Conservation (phyloP, 2,329 filamentous ascomycete species). For the Phyllachora maydis region DNA sequence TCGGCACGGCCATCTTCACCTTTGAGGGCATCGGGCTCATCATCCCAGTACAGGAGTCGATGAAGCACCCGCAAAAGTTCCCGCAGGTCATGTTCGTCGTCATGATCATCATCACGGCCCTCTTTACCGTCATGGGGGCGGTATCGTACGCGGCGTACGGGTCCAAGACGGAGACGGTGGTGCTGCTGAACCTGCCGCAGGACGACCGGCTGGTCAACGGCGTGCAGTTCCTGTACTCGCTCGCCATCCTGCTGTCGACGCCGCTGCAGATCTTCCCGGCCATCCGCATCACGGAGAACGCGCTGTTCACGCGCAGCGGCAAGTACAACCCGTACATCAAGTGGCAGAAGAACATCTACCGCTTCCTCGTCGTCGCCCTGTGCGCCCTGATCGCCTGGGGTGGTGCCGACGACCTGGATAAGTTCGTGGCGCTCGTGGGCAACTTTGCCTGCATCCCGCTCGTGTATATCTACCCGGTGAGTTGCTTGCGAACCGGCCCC, state of each 20-base stretch:
- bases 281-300: constrained; percentile 89
- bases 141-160: constrained; percentile 93
- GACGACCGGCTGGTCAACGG: constrained; percentile 88
- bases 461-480: constrained; percentile 93
- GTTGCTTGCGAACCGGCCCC: no score
- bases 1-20: constrained; percentile 96
- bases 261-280: constrained; percentile 94
- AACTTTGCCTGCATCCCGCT: constrained; percentile 96
- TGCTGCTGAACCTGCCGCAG: constrained; percentile 89
- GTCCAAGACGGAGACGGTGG: constrained; percentile 86
- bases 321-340: constrained; percentile 99
- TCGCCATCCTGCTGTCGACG: constrained; percentile 89
- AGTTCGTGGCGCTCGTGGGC: constrained; percentile 89
- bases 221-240: constrained; percentile 92
- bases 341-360: constrained; percentile 97
- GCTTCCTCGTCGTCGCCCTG: constrained; percentile 76
- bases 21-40: constrained; percentile 96
- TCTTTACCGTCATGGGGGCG: constrained; percentile 83
- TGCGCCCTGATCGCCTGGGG: constrained; percentile 82
- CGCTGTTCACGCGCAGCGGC: constrained; percentile 78
- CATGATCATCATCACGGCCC: constrained; percentile 84
- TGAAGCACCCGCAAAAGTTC: constrained; percentile 82
- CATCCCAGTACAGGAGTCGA: constrained; percentile 94
- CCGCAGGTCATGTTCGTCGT: constrained; percentile 71
- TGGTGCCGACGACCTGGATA: constrained; percentile 83